Percentiles rank a stretch among this genome's conserved stretches.
Conservation (phyloP, 225 moss, liverwort and hornwort genomes). For the Straminergon stramineum region DNA sequence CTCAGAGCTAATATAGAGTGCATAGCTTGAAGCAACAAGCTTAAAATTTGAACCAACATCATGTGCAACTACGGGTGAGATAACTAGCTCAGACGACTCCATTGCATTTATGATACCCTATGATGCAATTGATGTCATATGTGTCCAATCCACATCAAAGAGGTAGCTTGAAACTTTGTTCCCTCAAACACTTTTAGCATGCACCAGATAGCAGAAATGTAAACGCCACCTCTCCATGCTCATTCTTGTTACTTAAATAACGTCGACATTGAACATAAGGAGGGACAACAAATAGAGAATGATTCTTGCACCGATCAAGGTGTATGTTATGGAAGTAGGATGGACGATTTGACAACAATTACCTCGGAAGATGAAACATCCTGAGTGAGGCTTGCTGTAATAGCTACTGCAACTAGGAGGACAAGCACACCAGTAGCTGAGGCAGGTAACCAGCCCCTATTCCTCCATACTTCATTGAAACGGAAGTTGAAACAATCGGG, state of each 20-base stretch:
- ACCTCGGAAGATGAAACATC: conserved; percentile 32
- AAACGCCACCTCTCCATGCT: not conserved
- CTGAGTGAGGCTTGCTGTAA: conserved; percentile 23
- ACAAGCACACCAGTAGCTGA: conserved; percentile 23
- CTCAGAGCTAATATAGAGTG: not conserved
- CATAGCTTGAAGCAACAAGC: not conserved
- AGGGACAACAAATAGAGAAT: not conserved
- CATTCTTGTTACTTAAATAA: not conserved
- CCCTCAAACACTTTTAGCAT: not conserved
- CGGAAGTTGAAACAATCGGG: conserved; percentile 31
- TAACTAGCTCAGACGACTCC: not conserved
- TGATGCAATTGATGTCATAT: not conserved
- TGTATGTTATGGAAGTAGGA: not conserved
- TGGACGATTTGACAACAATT: not conserved
- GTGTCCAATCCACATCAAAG: not conserved
- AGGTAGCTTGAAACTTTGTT: not conserved
- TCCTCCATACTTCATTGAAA: conserved; percentile 30
- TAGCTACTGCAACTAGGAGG: conserved; percentile 33
- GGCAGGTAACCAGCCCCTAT: conserved; percentile 57
- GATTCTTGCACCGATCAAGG: not conserved
- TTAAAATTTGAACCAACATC: not conserved
- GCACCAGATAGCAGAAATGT: not conserved
- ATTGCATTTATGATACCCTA: not conserved
- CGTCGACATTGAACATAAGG: not conserved
- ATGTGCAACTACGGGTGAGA: not conserved